phyloP scores from a whole-genome alignment of 2,329 filamentous ascomycete genomes.

The Phialophora macrospora region DNA sequence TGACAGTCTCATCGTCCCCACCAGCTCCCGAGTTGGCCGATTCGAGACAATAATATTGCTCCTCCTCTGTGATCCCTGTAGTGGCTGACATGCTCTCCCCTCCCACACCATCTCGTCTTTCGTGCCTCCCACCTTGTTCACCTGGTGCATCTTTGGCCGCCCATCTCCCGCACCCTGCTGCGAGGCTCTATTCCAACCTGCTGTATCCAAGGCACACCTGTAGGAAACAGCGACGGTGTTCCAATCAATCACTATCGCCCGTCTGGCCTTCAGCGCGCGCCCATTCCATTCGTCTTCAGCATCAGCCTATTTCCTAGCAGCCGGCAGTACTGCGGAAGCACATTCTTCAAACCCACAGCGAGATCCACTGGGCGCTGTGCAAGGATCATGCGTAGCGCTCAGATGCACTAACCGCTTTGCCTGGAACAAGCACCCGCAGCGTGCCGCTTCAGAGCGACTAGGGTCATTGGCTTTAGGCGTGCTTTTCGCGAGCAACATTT shows the following conservation, averaged over 20 bases:
- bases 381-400: constrained; percentile 3
- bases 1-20: constrained; percentile 9
- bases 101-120: constrained; percentile 2
- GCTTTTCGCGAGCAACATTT: constrained; percentile 5
- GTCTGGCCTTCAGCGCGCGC: background rate
- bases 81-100: constrained; percentile 5
- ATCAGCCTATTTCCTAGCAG: constrained; percentile 10
- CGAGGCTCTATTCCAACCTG: constrained; percentile 10
- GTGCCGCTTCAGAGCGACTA: constrained; percentile 11
- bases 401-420: constrained; percentile 18
- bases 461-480: constrained; percentile 15
- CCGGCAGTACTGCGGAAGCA: constrained; percentile 21
- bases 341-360: background rate
- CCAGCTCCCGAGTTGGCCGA: constrained; percentile 22
- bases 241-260: background rate
- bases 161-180: constrained; percentile 21
- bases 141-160: constrained; percentile 12
- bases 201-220: background rate
- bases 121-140: constrained; percentile 16
- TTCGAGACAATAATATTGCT: constrained; percentile 18
- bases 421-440: constrained; percentile 17
- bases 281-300: background rate
- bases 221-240: background rate
- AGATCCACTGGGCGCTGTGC: constrained; percentile 1
- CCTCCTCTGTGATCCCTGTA: background rate